These are phyloP conservation scores for Fusarium solani-melongenae DNA, from an alignment of 2,329 filamentous ascomycete species.

Conservation along the genomic window DNA sequence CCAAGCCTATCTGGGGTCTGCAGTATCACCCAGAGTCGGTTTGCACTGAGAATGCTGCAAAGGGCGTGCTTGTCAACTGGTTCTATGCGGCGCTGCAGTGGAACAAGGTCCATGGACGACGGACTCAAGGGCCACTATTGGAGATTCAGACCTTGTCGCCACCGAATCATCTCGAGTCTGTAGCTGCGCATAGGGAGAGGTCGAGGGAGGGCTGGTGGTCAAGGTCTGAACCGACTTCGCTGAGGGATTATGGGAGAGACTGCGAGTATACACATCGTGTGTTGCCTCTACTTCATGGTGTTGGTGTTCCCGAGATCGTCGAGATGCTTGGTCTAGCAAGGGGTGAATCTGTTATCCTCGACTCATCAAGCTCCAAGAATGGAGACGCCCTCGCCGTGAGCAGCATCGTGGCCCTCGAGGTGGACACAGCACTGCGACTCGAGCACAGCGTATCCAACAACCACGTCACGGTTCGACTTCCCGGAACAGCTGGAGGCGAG, in stretches of 20 bases:
- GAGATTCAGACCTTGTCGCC: conserved; percentile 41
- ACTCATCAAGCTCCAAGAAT: conserved; percentile 67
- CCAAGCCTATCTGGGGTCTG: conserved; percentile 83
- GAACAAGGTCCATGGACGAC: conserved; percentile 56
- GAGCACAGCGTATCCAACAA: conserved; percentile 66
- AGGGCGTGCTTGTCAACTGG: conserved; percentile 78
- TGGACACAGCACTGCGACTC: conserved; percentile 66
- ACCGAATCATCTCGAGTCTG: conserved; percentile 39
- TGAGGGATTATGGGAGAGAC: conserved; percentile 25
- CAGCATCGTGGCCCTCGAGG: conserved; percentile 78
- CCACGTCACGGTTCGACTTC: conserved; percentile 47
- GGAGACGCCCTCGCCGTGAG: conserved; percentile 62
- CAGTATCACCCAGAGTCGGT: conserved; percentile 94
- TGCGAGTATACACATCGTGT: conserved; percentile 53
- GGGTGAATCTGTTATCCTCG: conserved; percentile 66
- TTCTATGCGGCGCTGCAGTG: conserved; percentile 73
- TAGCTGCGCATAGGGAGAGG: conserved; percentile 23
- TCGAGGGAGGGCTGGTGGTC: conserved; percentile 24
- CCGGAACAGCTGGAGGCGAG: conserved; percentile 5
- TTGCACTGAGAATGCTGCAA: conserved; percentile 78
- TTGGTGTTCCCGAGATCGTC: conserved; percentile 65
- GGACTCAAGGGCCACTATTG: conserved; percentile 20
- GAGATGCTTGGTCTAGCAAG: conserved; percentile 57
- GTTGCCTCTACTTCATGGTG: conserved; percentile 56
- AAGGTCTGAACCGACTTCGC: not conserved